These are phyloP conservation scores for Starmerella stigmatis DNA, from an alignment of 805 yeast genomes.

Conservation along the genomic window DNA sequence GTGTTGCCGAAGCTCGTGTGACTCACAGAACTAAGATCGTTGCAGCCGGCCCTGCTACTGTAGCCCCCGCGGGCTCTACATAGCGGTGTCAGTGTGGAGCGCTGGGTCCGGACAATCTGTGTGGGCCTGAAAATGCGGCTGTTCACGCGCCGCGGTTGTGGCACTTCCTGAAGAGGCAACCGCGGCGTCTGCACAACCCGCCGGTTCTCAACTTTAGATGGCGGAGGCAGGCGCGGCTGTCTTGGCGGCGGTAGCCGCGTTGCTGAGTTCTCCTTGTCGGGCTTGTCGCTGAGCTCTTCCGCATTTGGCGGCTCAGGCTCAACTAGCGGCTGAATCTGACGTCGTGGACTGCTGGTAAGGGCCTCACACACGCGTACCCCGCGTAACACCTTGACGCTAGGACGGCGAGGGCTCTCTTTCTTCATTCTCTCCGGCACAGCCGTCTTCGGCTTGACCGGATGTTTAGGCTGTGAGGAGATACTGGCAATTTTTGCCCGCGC, in stretches of 20 bases:
- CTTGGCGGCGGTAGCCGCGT: neutral
- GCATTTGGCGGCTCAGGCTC: neutral
- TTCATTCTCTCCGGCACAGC: no score
- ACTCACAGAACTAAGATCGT: no score
- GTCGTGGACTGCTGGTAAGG: neutral
- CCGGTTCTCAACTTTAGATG: conserved; percentile 12
- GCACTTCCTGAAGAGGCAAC: neutral
- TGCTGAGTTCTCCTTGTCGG: conserved; percentile 7
- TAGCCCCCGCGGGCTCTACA: no score
- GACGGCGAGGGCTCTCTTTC: conserved; percentile 11
- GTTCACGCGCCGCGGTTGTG: neutral
- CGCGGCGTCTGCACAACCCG: neutral
- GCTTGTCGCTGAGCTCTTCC: neutral
- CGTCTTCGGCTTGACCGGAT: neutral
- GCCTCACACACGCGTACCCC: conserved; percentile 9
- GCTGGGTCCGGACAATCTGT: neutral
- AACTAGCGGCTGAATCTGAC: conserved; percentile 4
- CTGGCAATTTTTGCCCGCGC: neutral
- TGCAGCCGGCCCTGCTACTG: no score
- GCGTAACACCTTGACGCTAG: conserved; percentile 7
- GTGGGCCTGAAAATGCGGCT: conserved; percentile 9
- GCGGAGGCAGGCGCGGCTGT: conserved; percentile 8
- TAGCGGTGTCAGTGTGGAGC: neutral
- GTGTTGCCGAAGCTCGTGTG: no score
- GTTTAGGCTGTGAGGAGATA: neutral